These are phyloP conservation scores for Coriolopsis trogii DNA, from an alignment of 1,284 basidiomycete species.

Conservation along the genomic window DNA sequence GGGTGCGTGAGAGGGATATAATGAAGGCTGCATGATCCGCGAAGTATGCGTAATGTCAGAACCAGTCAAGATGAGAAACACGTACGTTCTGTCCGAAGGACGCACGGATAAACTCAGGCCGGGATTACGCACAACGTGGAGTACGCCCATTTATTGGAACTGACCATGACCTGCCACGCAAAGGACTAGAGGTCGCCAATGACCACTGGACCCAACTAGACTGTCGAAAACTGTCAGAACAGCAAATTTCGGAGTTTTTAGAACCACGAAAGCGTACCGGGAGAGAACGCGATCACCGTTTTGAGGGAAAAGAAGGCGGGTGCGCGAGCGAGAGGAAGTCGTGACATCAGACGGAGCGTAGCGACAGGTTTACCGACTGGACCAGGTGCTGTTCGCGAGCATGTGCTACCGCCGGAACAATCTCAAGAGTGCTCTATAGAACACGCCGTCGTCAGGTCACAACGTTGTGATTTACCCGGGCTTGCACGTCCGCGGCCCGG, in stretches of 20 bases:
- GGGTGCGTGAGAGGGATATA: no score
- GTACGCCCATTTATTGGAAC: no score
- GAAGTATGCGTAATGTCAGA: no score
- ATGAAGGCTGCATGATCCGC: no score
- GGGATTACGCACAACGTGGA: conserved; percentile 20
- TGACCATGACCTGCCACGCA: not conserved
- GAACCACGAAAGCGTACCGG: not conserved
- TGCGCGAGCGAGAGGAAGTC: conserved; percentile 8
- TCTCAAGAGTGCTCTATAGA: no score
- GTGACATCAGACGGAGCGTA: conserved; percentile 8
- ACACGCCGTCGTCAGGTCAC: no score
- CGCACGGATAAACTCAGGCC: conserved; percentile 18
- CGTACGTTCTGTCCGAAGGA: no score
- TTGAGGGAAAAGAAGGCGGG: conserved; percentile 1
- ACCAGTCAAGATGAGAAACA: no score
- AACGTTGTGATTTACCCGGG: no score
- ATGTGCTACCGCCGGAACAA: conserved; percentile 17
- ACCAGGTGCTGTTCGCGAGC: conserved; percentile 10
- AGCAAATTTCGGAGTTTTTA: conserved; percentile 15
- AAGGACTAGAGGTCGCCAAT: not conserved
- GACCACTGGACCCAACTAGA: no score
- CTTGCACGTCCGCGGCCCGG: no score
- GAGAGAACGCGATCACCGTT: conserved; percentile 10
- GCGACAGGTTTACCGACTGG: conserved; percentile 3
- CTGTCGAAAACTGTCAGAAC: no score